Base-by-base conservation (phyloP, 169 alveolate species). In the Eimeria tenella region DNA sequence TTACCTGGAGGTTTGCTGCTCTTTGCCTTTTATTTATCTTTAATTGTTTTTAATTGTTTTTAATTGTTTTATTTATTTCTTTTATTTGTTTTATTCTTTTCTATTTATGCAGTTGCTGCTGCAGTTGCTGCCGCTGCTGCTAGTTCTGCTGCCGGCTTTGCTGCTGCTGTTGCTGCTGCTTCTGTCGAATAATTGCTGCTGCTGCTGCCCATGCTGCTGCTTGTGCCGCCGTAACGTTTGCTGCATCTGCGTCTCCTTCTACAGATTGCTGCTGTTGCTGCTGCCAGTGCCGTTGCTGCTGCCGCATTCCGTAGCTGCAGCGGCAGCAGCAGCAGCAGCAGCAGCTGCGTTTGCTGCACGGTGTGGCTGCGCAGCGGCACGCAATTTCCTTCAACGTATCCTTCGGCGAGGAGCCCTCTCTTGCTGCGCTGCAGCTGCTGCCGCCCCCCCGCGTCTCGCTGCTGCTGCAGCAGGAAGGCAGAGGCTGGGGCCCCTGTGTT, bases 321-420 rank as follows among this genome's bases (percentile, higher is more conserved):
- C 63, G 5, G 86, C 62, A 13, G 86, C 86, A 13, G 65, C 5
- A 13, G 65, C 86, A 9, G 86, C 86, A 7, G 49, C 10, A 7
- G 60, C 86, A 25, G 86, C 62, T 31, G 86, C 70, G 13, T 60
- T n/a, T 75, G 56, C 62, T 75, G 63, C 86, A 25, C 7, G 89
- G 52, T 79, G 89, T 52, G 73, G 49, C 71, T 55, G 55, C 89
- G 91, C 77, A 83, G 77, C 58, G 79, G 15, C 91, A 60, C 49
- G 58, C 77, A 11, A 60, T 83, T 5, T 62, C 91, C 19, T 21
- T 77, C 19, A 42, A 83, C 17, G 74, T 83, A 0, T 62, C 77
- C 5, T 5, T 83, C 5, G 6, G 25, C 49, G 74, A 19, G 63
- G 91, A 60, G 58, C 50, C 79, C 19, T n/a, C 19, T 10, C 91